phyloP scores from a whole-genome alignment of 2,329 filamentous ascomycete species.

The Chaetomiaceae sp. region DNA sequence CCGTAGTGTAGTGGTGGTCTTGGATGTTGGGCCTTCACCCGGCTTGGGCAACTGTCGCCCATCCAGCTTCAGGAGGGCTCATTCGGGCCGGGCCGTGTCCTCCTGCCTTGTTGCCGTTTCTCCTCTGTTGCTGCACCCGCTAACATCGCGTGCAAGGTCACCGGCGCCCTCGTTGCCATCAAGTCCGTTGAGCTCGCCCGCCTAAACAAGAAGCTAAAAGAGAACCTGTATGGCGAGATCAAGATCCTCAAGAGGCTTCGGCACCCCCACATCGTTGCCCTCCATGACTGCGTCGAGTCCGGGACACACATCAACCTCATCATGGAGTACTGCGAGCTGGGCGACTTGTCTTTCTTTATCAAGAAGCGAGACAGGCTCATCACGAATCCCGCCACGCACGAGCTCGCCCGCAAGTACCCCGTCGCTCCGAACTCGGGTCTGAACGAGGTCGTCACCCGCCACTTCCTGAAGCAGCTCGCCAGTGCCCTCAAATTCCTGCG shows the following conservation, averaged over 20 bases:
- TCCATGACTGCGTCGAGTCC: conserved; percentile 91
- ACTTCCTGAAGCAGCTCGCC: conserved; percentile 91
- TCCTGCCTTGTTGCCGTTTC: too few species aligned
- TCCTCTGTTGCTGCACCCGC: neutral
- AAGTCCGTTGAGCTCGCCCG: conserved; percentile 91
- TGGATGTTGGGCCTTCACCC: neutral
- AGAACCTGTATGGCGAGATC: conserved; percentile 94
- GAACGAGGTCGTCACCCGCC: conserved; percentile 91
- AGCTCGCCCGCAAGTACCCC: conserved; percentile 92
- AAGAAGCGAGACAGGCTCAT: conserved; percentile 82
- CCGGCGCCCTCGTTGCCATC: conserved; percentile 82
- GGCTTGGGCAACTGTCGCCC: neutral
- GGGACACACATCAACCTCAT: conserved; percentile 87
- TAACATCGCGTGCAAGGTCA: conserved; percentile 50
- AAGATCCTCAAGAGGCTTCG: conserved; percentile 89
- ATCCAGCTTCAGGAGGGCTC: neutral
- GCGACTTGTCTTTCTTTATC: conserved; percentile 92
- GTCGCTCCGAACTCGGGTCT: conserved; percentile 78
- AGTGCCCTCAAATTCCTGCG: conserved; percentile 89
- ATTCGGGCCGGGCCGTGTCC: neutral
- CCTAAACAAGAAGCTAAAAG: conserved; percentile 91
- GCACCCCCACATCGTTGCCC: conserved; percentile 93
- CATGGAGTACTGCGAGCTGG: conserved; percentile 97
- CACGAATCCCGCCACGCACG: conserved; percentile 74
- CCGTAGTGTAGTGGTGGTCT: neutral